These are phyloP conservation scores for Eucalyptus tenuipes DNA, from an alignment of 345 rosid genomes.

Conservation along the genomic window DNA sequence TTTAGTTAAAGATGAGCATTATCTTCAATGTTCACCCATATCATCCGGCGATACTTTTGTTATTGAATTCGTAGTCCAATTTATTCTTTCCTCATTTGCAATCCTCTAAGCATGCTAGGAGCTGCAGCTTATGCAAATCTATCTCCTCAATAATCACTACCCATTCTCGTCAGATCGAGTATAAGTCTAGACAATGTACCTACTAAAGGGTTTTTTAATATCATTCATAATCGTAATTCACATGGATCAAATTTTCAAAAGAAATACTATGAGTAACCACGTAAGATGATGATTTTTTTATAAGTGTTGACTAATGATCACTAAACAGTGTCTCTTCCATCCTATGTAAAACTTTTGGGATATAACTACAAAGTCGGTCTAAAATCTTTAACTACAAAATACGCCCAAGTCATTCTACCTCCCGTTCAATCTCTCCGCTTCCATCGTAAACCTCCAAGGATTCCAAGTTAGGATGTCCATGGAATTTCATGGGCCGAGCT, in stretches of 20 bases:
- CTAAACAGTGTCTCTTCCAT: background rate
- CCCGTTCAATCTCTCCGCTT: background rate
- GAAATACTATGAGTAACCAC: accelerated
- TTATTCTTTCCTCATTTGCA: background rate
- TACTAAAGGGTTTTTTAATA: background rate
- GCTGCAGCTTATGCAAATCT: background rate
- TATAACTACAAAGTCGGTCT: background rate
- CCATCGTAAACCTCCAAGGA: background rate
- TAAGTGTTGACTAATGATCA: background rate
- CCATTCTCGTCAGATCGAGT: background rate
- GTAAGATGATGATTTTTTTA: background rate
- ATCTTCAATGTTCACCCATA: background rate
- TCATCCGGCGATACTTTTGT: accelerated
- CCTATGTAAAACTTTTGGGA: background rate
- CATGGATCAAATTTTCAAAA: accelerated
- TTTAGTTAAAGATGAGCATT: background rate
- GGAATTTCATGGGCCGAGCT: background rate
- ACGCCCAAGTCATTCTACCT: background rate
- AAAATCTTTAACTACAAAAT: background rate
- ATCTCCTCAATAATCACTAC: background rate
- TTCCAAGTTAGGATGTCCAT: background rate
- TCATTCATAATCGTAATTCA: background rate
- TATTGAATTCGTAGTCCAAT: background rate
- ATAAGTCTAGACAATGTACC: background rate
- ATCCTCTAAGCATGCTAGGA: background rate